Base-by-base conservation (phyloP, 192 early-diverging fungal species). In the Coemansia sp. region DNA sequence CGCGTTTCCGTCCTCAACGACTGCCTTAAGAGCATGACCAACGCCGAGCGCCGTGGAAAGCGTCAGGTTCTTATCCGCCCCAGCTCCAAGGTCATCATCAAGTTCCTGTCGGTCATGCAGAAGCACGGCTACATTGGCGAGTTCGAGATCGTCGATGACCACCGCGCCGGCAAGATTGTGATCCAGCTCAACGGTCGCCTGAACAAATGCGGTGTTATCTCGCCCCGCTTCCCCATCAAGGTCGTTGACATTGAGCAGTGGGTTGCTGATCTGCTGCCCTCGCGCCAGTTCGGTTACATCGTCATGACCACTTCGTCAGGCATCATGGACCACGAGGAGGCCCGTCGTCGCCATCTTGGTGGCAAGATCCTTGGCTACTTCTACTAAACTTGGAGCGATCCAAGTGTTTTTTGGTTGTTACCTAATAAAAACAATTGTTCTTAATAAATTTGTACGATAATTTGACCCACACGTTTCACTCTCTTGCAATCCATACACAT, bases 251-350 rank as follows among this genome's bases (percentile, higher is more conserved):
- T 98, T 62, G 96, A 98, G 83, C 94, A 91, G 82, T 96, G 93
- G 93, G 88, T 93, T 74, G 85, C 87, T 82, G 90, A 95, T 84
- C 87, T 98, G 69, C 86, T 98, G 62, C 96, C 94, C 59, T 94
- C 96, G 54, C 93, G 96, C 88, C 96, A 96, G 81, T 96, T 98
- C 82, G 94, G 96, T 76, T 93, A 83, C 85, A 84, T 98, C 53
- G 90, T 89, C 59, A 77, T 92, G 65, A 93, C 93, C 80, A 92
- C 93, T 74, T 91, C 91, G 48, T 84, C 89, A 61, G 96, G 96
- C 83, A 96, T 99, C 82, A 99, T 99, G 91, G 96, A 99, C 85
- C 94, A 97, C 83, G 91, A 93, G 75, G 94, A 99, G 86, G 93
- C 94, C 59, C 90, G 94, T 88, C 83, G 90, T 62, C 93, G 93